Evolutionary conservation across 495 filamentous ascomycete genomes (phyloP).

Genomic region (Aspergillus ellipticus): DNA sequence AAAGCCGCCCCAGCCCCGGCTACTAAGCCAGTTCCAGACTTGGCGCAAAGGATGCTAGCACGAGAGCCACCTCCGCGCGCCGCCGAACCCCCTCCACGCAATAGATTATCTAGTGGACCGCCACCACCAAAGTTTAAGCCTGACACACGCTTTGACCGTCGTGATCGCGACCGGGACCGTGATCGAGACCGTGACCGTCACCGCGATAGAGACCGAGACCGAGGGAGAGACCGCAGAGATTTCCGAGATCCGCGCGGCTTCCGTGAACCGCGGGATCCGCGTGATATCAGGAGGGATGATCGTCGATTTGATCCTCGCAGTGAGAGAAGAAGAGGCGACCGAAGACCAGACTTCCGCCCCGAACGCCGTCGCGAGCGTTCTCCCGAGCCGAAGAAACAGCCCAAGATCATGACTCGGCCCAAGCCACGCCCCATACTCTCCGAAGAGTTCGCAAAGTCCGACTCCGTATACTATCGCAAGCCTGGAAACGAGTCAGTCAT

Average conservation of each 20-base stretch:
- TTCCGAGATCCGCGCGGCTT: slow-evolving; percentile 45
- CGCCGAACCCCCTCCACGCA: slow-evolving; percentile 37
- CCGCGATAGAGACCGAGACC: slow-evolving; percentile 38
- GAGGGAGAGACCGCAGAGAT: slow-evolving; percentile 39
- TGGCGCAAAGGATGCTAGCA: slow-evolving; percentile 64
- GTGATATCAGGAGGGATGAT: slow-evolving; percentile 44
- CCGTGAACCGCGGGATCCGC: slow-evolving; percentile 48
- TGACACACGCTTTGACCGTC: slow-evolving; percentile 39
- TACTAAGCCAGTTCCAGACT: slow-evolving; percentile 67
- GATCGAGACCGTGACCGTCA: slow-evolving; percentile 43
- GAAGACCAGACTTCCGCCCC: slow-evolving; percentile 31
- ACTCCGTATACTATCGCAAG: slow-evolving; percentile 87
- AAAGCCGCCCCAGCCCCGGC: slow-evolving; percentile 56
- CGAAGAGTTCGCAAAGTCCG: slow-evolving; percentile 67
- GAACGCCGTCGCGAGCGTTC: slow-evolving; percentile 41
- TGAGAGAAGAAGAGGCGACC: slow-evolving; percentile 34
- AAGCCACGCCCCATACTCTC: slow-evolving; percentile 70
- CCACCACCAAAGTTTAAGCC: slow-evolving; percentile 40
- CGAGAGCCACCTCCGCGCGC: slow-evolving; percentile 41
- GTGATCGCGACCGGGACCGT: slow-evolving; percentile 26
- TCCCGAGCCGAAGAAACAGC: slow-evolving; percentile 55
- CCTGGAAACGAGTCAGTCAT: slow-evolving; percentile 93
- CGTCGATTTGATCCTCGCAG: slow-evolving; percentile 37
- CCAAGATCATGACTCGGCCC: slow-evolving; percentile 62
- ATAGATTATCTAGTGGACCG: slow-evolving; percentile 34